Conservation (phyloP, 176 grass and related monocot species). For the Phoenix roebelenii region DNA sequence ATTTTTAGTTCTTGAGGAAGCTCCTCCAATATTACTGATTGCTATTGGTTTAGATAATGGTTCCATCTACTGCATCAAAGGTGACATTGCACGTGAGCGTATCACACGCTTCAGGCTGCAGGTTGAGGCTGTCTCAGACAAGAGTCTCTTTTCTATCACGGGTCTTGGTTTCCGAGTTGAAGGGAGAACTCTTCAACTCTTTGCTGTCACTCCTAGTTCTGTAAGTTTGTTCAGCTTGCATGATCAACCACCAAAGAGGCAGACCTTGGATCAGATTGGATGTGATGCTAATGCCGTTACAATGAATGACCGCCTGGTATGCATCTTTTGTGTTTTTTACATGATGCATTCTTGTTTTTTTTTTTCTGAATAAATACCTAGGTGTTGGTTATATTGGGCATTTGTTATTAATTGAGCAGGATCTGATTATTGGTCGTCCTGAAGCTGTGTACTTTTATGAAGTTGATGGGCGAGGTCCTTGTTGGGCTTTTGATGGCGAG, state of each 20-base stretch:
- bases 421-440: slow-evolving; percentile 77
- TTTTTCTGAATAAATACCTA: too few relatives aligned
- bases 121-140: slow-evolving; percentile 43
- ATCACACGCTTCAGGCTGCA: slow-evolving; percentile 91
- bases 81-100: slow-evolving; percentile 80
- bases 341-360: too few relatives aligned
- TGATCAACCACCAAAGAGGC: slow-evolving; percentile 68
- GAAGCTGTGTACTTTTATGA: slow-evolving; percentile 99
- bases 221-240: slow-evolving; percentile 77
- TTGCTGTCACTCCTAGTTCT: slow-evolving; percentile 69
- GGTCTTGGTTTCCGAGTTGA: slow-evolving; percentile 82
- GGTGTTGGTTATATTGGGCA: neutral
- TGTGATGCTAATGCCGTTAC: slow-evolving; percentile 60
- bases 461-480: slow-evolving; percentile 86
- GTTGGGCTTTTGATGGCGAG: slow-evolving; percentile 97
- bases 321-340: neutral
- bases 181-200: slow-evolving; percentile 69
- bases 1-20: slow-evolving; percentile 97
- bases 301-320: slow-evolving; percentile 92
- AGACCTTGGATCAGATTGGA: slow-evolving; percentile 85
- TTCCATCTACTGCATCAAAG: slow-evolving; percentile 96
- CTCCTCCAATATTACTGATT: slow-evolving; percentile 80
- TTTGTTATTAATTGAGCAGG: slow-evolving; percentile 34
- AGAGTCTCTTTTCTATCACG: slow-evolving; percentile 33
- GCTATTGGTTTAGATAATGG: slow-evolving; percentile 77